Percentiles rank a stretch among this genome's conserved stretches.
These are phyloP conservation scores for Neobulgaria alba DNA, from an alignment of 2,329 filamentous ascomycete genomes.

Conservation along the genomic window DNA sequence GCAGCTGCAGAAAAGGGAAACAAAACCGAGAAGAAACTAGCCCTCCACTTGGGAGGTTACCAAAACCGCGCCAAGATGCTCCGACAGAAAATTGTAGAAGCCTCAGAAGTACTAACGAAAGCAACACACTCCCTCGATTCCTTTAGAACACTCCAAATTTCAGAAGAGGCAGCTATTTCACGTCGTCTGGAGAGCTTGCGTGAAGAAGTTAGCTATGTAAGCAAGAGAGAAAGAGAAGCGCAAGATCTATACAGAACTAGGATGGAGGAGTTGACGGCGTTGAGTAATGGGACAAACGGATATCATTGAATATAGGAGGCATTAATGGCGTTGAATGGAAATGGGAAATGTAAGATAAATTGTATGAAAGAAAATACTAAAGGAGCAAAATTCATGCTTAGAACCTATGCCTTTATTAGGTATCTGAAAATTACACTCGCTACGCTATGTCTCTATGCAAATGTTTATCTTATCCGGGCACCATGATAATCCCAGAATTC, in stretches of 20 bases:
- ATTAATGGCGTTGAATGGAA: background rate
- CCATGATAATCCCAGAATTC: too few species aligned
- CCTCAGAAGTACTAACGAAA: slow-evolving; percentile 65
- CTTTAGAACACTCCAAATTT: slow-evolving; percentile 67
- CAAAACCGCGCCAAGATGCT: slow-evolving; percentile 76
- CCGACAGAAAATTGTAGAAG: slow-evolving; percentile 68
- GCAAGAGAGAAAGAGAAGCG: slow-evolving; percentile 75
- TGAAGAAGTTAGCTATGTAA: slow-evolving; percentile 76
- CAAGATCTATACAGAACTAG: slow-evolving; percentile 75
- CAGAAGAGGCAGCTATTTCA: slow-evolving; percentile 68
- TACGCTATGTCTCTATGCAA: too few species aligned
- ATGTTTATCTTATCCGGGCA: too few species aligned
- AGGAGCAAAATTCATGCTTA: too few species aligned
- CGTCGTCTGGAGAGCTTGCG: slow-evolving; percentile 65
- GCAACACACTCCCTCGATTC: slow-evolving; percentile 63
- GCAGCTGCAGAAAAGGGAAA: slow-evolving; percentile 69
- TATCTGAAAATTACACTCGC: too few species aligned
- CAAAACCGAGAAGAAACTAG: slow-evolving; percentile 90
- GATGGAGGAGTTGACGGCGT: slow-evolving; percentile 66
- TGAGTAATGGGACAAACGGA: slow-evolving; percentile 34
- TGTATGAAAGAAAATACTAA: background rate
- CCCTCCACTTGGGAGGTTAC: slow-evolving; percentile 80
- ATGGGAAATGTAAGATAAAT: background rate
- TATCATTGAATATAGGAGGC: slow-evolving; percentile 17
- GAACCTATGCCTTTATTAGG: too few species aligned